Base-by-base conservation (phyloP, 2,329 filamentous ascomycete genomes). In the Myriosclerotinia scirpicola region DNA sequence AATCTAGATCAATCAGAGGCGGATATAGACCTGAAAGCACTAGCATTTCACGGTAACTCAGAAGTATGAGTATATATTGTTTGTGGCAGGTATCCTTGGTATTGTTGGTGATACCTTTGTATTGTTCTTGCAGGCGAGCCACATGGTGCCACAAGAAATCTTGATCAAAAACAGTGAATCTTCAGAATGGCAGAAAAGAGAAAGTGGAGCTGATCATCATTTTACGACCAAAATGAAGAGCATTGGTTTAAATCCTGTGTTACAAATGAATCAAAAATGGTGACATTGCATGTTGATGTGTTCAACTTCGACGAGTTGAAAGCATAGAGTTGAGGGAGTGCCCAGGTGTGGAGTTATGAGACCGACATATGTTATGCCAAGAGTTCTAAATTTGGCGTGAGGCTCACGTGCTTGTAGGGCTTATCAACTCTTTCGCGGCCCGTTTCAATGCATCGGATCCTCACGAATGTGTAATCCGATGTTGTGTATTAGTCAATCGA, bases 131-230 rank as follows among this genome's bases (percentile, higher is more conserved):
- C 46, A 54, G 64, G 55, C 64, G 48, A 66, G 55, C 46, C 40
- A 65, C 62, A 65, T 46, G 36, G 14, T 53, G 44, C 56, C 64
- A 62, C 46, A 63, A 8, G 22, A 63, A 54, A 53, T 26, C 5
- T 54, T 54, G 46, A 46, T 15, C 34, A 30, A 42, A 58, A 22
- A 20, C 22, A 54, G 64, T 53, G 64, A 52, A 46, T 30, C 11
- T 59, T n/a, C 8, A n/a, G 53, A 11, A 5, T 63, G 67, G 40
- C 42, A 67, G n/a, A 46, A 22, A 53, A n/a, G 69, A 67, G 52
- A 79, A 73, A 64, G 66, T 83, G 38, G 84, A 84, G 75, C 79
- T 83, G 53, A 67, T 38, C 30, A 17, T 60, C 65, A 30, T 73
- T 68, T 55, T 67, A 54, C 73, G 74, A 67, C 71, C 76, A 54